A percentile compares a stretch with the other conserved stretches of the same genome.
Conservation (phyloP, 805 yeast genomes). For the Ascoidea tarda region DNA sequence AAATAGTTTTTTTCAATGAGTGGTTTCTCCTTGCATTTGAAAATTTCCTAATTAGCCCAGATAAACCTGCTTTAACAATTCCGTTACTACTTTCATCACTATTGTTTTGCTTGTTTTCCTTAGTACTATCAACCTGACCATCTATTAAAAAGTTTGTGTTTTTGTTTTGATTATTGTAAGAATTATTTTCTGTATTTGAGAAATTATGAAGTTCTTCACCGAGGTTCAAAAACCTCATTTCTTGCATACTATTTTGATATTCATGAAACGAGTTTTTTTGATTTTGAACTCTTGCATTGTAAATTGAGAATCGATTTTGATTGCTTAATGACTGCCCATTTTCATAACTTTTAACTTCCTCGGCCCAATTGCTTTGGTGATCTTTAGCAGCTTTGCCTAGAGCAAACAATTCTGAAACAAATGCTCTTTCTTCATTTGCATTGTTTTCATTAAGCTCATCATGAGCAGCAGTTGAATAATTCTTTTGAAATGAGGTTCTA, state of each 20-base stretch:
- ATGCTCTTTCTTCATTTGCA: slow-evolving; percentile 4
- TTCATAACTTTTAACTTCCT: slow-evolving; percentile 27
- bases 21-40: background rate
- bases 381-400: slow-evolving; percentile 75
- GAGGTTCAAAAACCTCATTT: too few relatives aligned
- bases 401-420: slow-evolving; percentile 45
- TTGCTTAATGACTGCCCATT: slow-evolving; percentile 3
- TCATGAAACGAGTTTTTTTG: background rate
- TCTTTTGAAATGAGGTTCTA: slow-evolving; percentile 73
- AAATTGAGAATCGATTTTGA: background rate
- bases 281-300: background rate
- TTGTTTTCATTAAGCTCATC: slow-evolving; percentile 19
- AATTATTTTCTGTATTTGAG: background rate
- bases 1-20: background rate
- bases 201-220: too few relatives aligned
- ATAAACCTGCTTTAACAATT: background rate
- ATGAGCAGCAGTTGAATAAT: slow-evolving; percentile 15
- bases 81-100: background rate
- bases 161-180: too few relatives aligned
- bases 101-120: background rate
- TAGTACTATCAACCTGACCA: too few relatives aligned
- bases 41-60: background rate
- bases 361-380: slow-evolving; percentile 64
- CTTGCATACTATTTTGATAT: background rate
- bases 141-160: background rate